Evolutionary conservation across 495 filamentous ascomycete genomes (phyloP).

Genomic region (Penicillium robsamsonii): DNA sequence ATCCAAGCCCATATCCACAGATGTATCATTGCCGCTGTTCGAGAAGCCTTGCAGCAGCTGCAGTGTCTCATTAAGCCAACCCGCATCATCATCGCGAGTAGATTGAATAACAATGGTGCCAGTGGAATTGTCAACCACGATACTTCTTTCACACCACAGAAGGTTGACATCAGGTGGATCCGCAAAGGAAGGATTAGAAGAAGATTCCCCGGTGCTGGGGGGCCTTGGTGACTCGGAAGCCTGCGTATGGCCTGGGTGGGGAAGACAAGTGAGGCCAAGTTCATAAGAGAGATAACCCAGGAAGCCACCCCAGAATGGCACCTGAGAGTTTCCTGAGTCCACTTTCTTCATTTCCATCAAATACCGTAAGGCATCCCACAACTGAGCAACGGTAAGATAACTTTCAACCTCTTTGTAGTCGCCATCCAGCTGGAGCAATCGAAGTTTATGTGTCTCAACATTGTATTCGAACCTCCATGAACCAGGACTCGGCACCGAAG

Average conservation of each 20-base stretch:
- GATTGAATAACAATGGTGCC: conserved; percentile 64
- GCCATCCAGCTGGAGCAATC: conserved; percentile 23
- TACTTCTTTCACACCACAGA: conserved; percentile 72
- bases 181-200: conserved; percentile 24
- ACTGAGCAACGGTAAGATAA: conserved; percentile 29
- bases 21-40: background rate
- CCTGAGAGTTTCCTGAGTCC: conserved; percentile 35
- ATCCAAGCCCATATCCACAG: conserved; percentile 29
- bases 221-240: background rate
- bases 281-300: conserved; percentile 92
- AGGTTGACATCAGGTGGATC: conserved; percentile 71
- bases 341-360: conserved; percentile 56
- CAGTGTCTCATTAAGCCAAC: conserved; percentile 41
- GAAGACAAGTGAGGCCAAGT: conserved; percentile 60
- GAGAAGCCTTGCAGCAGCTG: conserved; percentile 21
- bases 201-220: background rate
- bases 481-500: conserved; percentile 40
- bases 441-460: conserved; percentile 24
- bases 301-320: conserved; percentile 84
- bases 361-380: conserved; percentile 45
- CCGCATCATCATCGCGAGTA: conserved; percentile 37
- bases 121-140: conserved; percentile 73
- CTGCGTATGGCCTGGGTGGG: conserved; percentile 28
- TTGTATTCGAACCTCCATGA: conserved; percentile 47
- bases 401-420: conserved; percentile 17